Percentiles rank a stretch among this genome's conserved stretches.
Evolutionary conservation across 352 stramenopile genomes (phyloP).

Genomic region (Globisporangium megalacanthum): DNA sequence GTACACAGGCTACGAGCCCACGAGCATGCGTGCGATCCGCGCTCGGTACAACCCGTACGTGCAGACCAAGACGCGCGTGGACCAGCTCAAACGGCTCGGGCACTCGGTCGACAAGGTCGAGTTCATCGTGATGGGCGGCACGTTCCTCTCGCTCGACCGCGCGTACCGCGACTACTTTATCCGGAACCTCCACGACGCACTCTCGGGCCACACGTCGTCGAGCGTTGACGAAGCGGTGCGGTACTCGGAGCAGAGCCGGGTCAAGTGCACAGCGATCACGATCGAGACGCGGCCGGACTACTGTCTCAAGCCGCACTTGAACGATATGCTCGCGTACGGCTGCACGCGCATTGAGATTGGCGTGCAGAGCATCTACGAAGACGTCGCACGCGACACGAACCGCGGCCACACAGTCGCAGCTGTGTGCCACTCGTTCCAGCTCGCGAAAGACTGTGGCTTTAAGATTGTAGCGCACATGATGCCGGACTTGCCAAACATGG

Average conservation of each 20-base stretch:
- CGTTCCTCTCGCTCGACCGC: conserved; percentile 93
- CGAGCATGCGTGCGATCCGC: conserved; percentile 94
- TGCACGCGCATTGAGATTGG: conserved; percentile 98
- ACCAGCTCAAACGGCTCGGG: conserved; percentile 82
- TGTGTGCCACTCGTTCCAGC: conserved; percentile 70
- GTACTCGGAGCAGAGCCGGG: conserved; percentile 89
- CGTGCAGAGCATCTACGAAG: conserved; percentile 96
- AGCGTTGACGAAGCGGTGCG: conserved; percentile 90
- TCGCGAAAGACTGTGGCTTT: conserved; percentile 95
- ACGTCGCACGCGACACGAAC: conserved; percentile 89
- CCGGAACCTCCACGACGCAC: conserved; percentile 93
- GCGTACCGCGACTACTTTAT: conserved; percentile 97
- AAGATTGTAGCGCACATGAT: conserved; percentile 99
- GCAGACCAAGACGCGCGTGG: conserved; percentile 91
- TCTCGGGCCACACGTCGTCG: conserved; percentile 90
- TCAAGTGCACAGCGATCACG: conserved; percentile 92
- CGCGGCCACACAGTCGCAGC: conserved; percentile 94
- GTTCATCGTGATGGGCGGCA: conserved; percentile 98
- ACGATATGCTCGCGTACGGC: conserved; percentile 96
- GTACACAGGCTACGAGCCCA: conserved; percentile 98
- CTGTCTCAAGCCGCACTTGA: conserved; percentile 95
- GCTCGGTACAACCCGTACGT: conserved; percentile 93
- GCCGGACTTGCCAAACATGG: conserved; percentile 97
- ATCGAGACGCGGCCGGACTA: conserved; percentile 98
- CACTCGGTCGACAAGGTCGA: conserved; percentile 96